These are phyloP conservation scores for Hypericum androsaemum DNA, from an alignment of 345 rosid genomes.

Conservation along the genomic window DNA sequence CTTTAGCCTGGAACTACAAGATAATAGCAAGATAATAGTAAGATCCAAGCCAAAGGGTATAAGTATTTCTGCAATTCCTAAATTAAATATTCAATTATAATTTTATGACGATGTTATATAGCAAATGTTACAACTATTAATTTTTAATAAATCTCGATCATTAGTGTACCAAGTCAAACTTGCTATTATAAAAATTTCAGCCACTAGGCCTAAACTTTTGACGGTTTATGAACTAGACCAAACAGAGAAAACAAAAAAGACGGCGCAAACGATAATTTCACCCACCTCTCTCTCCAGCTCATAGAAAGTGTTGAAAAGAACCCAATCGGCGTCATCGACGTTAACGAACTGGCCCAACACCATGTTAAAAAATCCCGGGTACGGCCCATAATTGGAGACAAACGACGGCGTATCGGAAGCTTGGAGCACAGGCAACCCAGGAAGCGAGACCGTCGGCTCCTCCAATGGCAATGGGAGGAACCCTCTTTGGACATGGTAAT, in stretches of 20 bases:
- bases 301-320: neutral
- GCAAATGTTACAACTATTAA: too few species aligned
- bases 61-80: too few species aligned
- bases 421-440: conserved; percentile 24
- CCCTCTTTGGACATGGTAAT: conserved; percentile 15
- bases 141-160: too few species aligned
- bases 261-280: neutral
- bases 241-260: neutral
- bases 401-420: conserved; percentile 10
- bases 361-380: neutral
- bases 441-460: conserved; percentile 11
- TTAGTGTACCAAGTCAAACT: too few species aligned
- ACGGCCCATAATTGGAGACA: neutral
- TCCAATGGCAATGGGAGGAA: conserved; percentile 13
- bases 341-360: neutral
- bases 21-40: too few species aligned
- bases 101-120: too few species aligned
- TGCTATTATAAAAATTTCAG: too few species aligned
- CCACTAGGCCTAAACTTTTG: too few species aligned
- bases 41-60: too few species aligned
- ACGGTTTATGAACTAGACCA: too few species aligned
- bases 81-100: too few species aligned
- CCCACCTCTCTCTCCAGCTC: conserved; percentile 1
- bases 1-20: too few species aligned
- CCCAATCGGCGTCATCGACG: neutral